A percentile compares a stretch with the other conserved stretches of the same genome.
These are phyloP conservation scores for Aspergillus amoenus DNA, from an alignment of 2,329 filamentous ascomycete genomes.

Conservation along the genomic window DNA sequence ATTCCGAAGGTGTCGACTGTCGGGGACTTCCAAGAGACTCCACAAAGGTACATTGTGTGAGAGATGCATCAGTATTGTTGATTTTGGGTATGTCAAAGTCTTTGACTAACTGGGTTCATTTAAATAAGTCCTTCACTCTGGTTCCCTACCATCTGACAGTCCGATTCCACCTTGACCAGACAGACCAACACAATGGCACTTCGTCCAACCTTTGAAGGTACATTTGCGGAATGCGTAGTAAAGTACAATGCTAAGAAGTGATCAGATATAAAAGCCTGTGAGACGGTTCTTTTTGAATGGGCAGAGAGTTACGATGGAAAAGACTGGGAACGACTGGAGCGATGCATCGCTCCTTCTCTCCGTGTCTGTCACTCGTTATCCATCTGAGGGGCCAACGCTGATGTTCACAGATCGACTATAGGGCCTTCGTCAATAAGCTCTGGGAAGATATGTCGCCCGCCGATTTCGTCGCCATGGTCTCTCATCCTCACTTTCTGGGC, in stretches of 20 bases:
- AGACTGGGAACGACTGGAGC: constrained; percentile 5
- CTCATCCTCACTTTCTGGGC: constrained; percentile 53
- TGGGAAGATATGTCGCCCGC: constrained; percentile 51
- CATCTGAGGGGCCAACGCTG: background rate
- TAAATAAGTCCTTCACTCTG: background rate
- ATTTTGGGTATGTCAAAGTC: too few relatives aligned
- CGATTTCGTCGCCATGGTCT: constrained; percentile 58
- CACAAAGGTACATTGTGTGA: too few relatives aligned
- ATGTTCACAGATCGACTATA: constrained; percentile 63
- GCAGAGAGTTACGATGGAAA: constrained; percentile 10
- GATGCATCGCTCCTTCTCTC: constrained; percentile 7
- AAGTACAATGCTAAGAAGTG: background rate
- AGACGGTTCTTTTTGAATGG: constrained; percentile 5
- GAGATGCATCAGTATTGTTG: too few relatives aligned
- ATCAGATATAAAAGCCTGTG: background rate
- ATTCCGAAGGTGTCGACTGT: background rate
- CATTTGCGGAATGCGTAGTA: background rate
- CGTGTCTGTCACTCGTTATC: background rate
- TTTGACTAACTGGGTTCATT: background rate
- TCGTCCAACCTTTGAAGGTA: constrained; percentile 24
- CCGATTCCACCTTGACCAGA: background rate
- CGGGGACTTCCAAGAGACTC: too few relatives aligned
- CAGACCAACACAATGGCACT: background rate
- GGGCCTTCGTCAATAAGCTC: constrained; percentile 50
- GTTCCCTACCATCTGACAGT: too few relatives aligned